Conservation (phyloP, 2,329 filamentous ascomycete genomes). For the Colletotrichum destructivum region DNA sequence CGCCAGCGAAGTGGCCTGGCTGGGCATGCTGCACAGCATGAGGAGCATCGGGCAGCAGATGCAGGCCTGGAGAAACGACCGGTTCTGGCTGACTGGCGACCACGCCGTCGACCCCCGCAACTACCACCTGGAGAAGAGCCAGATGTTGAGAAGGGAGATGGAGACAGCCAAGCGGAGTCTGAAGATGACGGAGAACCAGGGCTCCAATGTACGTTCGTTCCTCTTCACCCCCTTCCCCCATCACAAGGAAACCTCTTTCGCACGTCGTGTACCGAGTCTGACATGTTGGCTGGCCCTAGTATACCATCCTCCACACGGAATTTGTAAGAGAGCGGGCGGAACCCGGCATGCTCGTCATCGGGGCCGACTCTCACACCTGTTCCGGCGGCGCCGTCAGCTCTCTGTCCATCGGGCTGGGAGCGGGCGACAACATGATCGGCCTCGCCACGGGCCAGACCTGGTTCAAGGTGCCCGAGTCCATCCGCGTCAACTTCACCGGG, state of each 20-base stretch:
- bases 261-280: not conserved
- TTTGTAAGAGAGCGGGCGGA: constrained; percentile 60
- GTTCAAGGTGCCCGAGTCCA: constrained; percentile 61
- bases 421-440: constrained; percentile 52
- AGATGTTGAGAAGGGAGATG: not conserved
- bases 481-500: constrained; percentile 57
- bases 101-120: not conserved
- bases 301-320: constrained; percentile 46
- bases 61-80: not conserved
- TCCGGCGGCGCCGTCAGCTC: constrained; percentile 58
- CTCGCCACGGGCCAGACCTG: constrained; percentile 63
- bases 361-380: constrained; percentile 63
- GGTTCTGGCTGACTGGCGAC: not conserved
- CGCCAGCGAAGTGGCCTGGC: constrained; percentile 60
- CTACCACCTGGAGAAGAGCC: constrained; percentile 36
- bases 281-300: not conserved
- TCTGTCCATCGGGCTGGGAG: constrained; percentile 57
- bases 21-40: constrained; percentile 51
- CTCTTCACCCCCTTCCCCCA: too few relatives aligned
- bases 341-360: constrained; percentile 60
- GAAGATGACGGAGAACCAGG: not conserved
- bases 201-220: not conserved
- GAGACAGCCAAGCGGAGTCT: not conserved
- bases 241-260: too few relatives aligned
- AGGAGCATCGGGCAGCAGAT: not conserved